Evolutionary conservation across 495 filamentous ascomycete genomes (phyloP).

Genomic region (Rhypophila decipiens): DNA sequence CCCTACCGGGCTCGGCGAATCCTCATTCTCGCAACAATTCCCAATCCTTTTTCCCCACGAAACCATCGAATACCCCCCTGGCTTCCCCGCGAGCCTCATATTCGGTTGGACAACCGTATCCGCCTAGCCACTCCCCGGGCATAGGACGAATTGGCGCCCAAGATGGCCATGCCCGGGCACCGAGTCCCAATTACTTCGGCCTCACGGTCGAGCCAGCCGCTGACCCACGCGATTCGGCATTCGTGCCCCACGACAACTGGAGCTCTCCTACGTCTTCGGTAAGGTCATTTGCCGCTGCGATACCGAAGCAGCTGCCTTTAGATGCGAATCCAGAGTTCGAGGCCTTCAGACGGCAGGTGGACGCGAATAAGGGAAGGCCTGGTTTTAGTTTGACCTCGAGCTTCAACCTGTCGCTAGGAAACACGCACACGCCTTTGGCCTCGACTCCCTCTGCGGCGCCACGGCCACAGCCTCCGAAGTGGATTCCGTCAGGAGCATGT

Average conservation of each 20-base stretch:
- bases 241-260: constrained; percentile 62
- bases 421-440: constrained; percentile 13
- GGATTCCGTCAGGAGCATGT: constrained; percentile 27
- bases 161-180: constrained; percentile 37
- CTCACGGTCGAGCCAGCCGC: constrained; percentile 54
- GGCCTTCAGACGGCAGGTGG: constrained; percentile 63
- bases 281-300: constrained; percentile 58
- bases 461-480: constrained; percentile 32
- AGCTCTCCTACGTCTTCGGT: constrained; percentile 61
- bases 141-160: constrained; percentile 14
- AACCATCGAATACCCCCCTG: constrained; percentile 34
- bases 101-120: constrained; percentile 40
- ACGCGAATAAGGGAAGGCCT: constrained; percentile 44
- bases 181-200: constrained; percentile 81
- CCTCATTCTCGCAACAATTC: constrained; percentile 36
- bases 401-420: constrained; percentile 26
- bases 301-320: constrained; percentile 61
- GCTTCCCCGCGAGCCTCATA: constrained; percentile 33
- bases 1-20: constrained; percentile 27
- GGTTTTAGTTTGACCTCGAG: constrained; percentile 49
- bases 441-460: constrained; percentile 25
- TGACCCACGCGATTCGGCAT: constrained; percentile 55
- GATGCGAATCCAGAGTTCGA: constrained; percentile 75
- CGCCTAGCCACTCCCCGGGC: constrained; percentile 34
- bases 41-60: constrained; percentile 30